Conservation (phyloP, 2,329 filamentous ascomycete genomes). For the Arthrobotrys musiformis region DNA sequence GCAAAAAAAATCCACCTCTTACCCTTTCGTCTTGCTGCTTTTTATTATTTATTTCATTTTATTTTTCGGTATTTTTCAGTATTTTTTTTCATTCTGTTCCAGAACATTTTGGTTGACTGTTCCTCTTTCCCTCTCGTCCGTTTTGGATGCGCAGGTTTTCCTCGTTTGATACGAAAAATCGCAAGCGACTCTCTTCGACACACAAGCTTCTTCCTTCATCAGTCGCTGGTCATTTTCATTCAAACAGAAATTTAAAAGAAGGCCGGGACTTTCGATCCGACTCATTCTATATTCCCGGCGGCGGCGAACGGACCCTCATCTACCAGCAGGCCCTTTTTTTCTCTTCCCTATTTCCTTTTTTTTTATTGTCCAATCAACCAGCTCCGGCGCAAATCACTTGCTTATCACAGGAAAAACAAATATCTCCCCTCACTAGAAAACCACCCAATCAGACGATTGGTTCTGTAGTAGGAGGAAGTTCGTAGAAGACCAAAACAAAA, state of each 20-base stretch:
- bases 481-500: constrained; percentile 1
- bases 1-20: not conserved
- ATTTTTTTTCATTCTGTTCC: not conserved
- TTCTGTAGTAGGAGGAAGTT: not conserved
- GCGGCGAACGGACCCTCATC: constrained; percentile 3
- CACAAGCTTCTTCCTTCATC: constrained; percentile 1
- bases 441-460: not conserved
- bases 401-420: not conserved
- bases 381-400: not conserved
- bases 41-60: not conserved
- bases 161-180: constrained; percentile 52
- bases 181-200: constrained; percentile 26
- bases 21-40: not conserved
- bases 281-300: not conserved
- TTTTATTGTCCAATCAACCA: not conserved
- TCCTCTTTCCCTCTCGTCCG: not conserved
- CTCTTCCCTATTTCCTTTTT: not conserved
- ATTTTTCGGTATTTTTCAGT: too few species aligned
- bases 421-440: not conserved
- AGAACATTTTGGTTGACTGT: constrained; percentile 4
- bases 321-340: not conserved
- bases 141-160: constrained; percentile 11
- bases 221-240: not conserved
- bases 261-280: not conserved
- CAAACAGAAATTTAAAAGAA: not conserved